phyloP scores from a whole-genome alignment of 2,329 filamentous ascomycete species.

The Apiospora sp. region DNA sequence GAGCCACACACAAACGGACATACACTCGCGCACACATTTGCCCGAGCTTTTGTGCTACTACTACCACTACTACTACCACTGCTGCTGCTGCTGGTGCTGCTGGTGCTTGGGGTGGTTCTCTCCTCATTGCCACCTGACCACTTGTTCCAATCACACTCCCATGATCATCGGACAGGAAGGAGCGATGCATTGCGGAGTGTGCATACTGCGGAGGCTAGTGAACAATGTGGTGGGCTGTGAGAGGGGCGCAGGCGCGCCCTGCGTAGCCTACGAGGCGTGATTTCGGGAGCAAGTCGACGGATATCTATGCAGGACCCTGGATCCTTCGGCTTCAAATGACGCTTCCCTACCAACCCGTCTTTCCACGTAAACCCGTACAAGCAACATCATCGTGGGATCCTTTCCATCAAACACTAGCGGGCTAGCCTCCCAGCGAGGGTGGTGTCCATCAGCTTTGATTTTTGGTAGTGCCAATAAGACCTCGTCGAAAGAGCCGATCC shows the following conservation, averaged over 20 bases:
- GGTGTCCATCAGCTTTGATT: background rate
- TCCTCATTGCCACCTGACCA: constrained; percentile 20
- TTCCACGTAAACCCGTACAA: background rate
- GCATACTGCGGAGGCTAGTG: constrained; percentile 13
- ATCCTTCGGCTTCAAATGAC: constrained; percentile 17
- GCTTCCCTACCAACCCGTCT: background rate
- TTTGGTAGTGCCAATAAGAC: constrained; percentile 3
- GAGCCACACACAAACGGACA: background rate
- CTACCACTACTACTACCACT: background rate
- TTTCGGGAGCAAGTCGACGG: constrained; percentile 7
- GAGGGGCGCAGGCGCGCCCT: constrained; percentile 13
- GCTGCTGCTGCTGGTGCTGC: background rate
- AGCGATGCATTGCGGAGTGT: constrained; percentile 16
- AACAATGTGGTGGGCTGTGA: constrained; percentile 16
- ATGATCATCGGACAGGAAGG: constrained; percentile 3
- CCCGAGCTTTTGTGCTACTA: constrained; percentile 2
- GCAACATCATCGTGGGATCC: background rate
- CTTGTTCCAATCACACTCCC: constrained; percentile 19
- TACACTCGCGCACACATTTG: background rate
- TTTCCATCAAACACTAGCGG: background rate
- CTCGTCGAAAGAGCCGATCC: background rate
- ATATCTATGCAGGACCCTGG: constrained; percentile 18
- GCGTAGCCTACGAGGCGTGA: constrained; percentile 15
- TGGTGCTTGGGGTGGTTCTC: background rate
- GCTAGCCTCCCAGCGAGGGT: background rate